These are phyloP conservation scores for Hortiboletus campestris DNA, from an alignment of 768 basidiomycete genomes.

Conservation along the genomic window DNA sequence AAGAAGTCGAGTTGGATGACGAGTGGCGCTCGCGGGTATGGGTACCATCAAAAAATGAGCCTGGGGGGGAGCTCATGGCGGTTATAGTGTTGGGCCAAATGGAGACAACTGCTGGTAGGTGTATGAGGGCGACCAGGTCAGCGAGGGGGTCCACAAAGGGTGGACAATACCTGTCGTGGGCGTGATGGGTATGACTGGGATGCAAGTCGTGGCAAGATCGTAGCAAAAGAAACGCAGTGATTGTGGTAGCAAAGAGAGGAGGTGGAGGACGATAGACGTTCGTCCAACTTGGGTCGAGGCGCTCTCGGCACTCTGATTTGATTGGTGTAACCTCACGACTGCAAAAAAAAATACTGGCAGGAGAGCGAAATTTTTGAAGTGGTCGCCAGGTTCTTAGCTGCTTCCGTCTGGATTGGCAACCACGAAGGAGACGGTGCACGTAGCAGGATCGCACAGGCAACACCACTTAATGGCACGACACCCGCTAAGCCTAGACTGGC, in stretches of 20 bases:
- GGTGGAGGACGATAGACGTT: not conserved
- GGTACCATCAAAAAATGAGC: slow-evolving; percentile 16
- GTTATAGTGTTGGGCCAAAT: not conserved
- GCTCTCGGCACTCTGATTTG: not conserved
- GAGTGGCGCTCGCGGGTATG: slow-evolving; percentile 26
- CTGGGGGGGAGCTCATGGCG: slow-evolving; percentile 18
- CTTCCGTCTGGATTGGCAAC: too few relatives aligned
- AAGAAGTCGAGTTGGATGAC: slow-evolving; percentile 25
- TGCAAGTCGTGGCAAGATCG: not conserved
- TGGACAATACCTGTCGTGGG: not conserved
- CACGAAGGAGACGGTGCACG: too few relatives aligned
- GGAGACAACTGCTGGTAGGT: not conserved
- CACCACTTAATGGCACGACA: too few relatives aligned
- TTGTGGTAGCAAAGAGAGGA: not conserved
- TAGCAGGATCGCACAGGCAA: too few relatives aligned
- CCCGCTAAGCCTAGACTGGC: too few relatives aligned
- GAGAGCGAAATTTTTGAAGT: too few relatives aligned
- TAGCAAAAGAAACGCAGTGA: not conserved
- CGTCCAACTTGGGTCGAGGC: not conserved
- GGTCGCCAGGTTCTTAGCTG: too few relatives aligned
- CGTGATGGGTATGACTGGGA: not conserved
- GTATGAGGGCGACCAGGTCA: not conserved
- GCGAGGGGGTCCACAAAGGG: not conserved
- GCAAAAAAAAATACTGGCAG: too few relatives aligned
- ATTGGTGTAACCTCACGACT: not conserved